Percentiles rank a stretch among this genome's conserved stretches.
phyloP scores from a whole-genome alignment of 306 rosid genomes.

The Medicago truncatula region MtrunA17r5.0-ANR NC_053049.1:42281001-42281500 shows the following conservation, averaged over 20 bases:
- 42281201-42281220: background rate
- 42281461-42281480: slow-evolving; percentile 65
- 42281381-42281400: background rate
- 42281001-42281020: too few relatives aligned
- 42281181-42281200: background rate
- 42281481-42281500: slow-evolving; percentile 7
- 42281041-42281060: slow-evolving; percentile 9
- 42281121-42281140: slow-evolving; percentile 13
- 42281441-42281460: background rate
- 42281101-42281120: background rate
- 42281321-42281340: slow-evolving; percentile 71
- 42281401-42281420: slow-evolving; percentile 4
- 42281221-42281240: background rate
- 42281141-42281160: background rate
- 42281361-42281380: slow-evolving; percentile 23
- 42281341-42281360: slow-evolving; percentile 48
- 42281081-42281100: background rate
- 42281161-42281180: slow-evolving; percentile 12
- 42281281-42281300: slow-evolving; percentile 63
- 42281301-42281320: slow-evolving; percentile 52
- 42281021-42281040: too few relatives aligned
- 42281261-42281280: slow-evolving; percentile 54
- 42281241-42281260: slow-evolving; percentile 6
- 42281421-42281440: slow-evolving; percentile 8
- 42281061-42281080: slow-evolving; percentile 11